Evolutionary conservation across 306 rosid species (phyloP), one percentile per base, ranked within the genome.

Genomic region (Cicer chorassanicum): DNA sequence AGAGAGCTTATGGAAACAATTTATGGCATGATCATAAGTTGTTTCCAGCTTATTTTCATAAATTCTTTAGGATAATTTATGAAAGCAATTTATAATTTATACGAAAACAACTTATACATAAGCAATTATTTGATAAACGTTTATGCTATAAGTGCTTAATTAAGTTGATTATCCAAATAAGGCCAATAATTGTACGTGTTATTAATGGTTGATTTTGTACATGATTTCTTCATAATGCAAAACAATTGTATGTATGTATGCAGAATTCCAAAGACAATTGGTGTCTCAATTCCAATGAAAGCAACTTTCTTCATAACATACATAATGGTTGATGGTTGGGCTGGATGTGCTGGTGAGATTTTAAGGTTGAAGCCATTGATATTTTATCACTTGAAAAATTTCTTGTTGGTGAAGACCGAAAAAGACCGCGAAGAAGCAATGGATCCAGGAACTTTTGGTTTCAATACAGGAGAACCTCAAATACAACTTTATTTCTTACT

Each of bases 241-340:
- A 55, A 78, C 24, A 66, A 14, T 19, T 77, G 60, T 45, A 24
- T 70, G 61, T 38, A 48, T 89, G 61, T 38, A 43, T 89, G 86
- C 93, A 94, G 98, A 9, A 94, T 91, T 66, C 96, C 98, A 8
- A 89, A 72, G 80, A 94, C 97, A 45, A 85, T 94, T 8, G 98
- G 98, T 53, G 93, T 88, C 69, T 94, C 98, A 41, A 94, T 94
- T 84, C 98, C 98, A 42, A 94, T 94, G 98, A 94, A 94, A 83
- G 98, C 98, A 41, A 94, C 98, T 11, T 94, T 94, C 93, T 94
- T 94, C 81, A 91, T 94, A 73, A 94, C 97, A 65, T 94, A 91
- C 78, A 88, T 90, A 75, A 94, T 94, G 98, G 98, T 94, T 21
- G 98, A 94, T 82, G 98, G 98, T 41, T 94, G 98, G 98, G 98